A percentile compares a stretch with the other conserved stretches of the same genome.
Conservation (phyloP, 2,329 filamentous ascomycete species). For the Aspergillus sp. region DNA sequence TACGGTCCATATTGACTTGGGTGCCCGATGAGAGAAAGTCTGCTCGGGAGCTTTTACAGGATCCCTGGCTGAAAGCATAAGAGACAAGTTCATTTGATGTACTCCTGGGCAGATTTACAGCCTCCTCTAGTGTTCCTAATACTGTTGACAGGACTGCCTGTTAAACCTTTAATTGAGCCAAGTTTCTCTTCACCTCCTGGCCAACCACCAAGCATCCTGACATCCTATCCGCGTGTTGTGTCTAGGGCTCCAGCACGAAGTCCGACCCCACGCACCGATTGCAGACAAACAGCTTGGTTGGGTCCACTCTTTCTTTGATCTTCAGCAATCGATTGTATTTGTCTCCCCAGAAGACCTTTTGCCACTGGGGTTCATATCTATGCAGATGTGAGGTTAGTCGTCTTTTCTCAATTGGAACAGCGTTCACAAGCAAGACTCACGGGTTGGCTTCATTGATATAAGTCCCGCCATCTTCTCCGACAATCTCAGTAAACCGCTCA, state of each 20-base stretch:
- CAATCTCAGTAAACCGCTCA: background rate
- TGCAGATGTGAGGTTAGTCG: background rate
- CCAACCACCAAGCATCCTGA: too few relatives aligned
- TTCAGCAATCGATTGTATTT: slow-evolving; percentile 1
- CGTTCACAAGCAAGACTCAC: background rate
- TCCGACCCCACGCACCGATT: slow-evolving; percentile 2
- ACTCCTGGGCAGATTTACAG: too few relatives aligned
- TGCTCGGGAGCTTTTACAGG: too few relatives aligned
- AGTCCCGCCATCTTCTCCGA: slow-evolving; percentile 1
- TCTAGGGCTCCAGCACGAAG: slow-evolving; percentile 1
- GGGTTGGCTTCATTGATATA: slow-evolving; percentile 5
- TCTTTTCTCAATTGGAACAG: background rate
- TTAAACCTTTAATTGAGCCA: too few relatives aligned
- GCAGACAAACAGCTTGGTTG: background rate
- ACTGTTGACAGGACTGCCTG: too few relatives aligned
- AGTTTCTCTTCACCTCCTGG: too few relatives aligned
- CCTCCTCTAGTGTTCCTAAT: too few relatives aligned
- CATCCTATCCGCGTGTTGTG: too few relatives aligned
- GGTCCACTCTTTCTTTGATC: background rate
- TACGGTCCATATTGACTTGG: too few relatives aligned
- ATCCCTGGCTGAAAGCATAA: too few relatives aligned
- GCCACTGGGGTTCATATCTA: slow-evolving; percentile 2
- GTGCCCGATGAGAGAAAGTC: too few relatives aligned
- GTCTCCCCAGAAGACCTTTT: slow-evolving; percentile 3
- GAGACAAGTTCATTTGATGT: too few relatives aligned